Evolutionary conservation across 2,329 filamentous ascomycete genomes (phyloP), one percentile per base, ranked within the genome.

Genomic region (Epichloe festucae): DNA sequence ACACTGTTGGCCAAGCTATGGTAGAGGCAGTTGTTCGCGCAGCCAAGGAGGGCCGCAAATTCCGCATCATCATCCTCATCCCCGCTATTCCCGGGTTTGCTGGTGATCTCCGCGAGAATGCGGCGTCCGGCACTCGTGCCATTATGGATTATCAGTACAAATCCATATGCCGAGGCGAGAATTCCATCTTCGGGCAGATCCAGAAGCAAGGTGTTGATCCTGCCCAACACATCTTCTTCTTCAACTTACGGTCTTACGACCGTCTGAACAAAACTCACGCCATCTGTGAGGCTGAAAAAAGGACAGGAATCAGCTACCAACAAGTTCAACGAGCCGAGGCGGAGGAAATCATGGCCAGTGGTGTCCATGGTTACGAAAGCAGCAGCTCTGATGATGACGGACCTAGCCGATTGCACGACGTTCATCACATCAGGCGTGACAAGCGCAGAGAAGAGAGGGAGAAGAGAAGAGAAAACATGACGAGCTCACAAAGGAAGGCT

Each of bases 91-190:
- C 93, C 7, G 93, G 91, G 0, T 98, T 98, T 60, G 90, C 91
- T 0, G 91, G 91, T 45, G 91, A 97, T 63, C 74, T 98, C 34
- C 76, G 90, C 52, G 82, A 89, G 12, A 82, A 87, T 59, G 89
- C 86, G 19, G 91, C 91, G 0, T 80, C 81, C 1, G 91, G 91
- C 10, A 97, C 91, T 0, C 72, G 89, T 47, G 91, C 90, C 11
- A 98, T 97, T 61, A 97, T 98, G 89, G 90, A 97, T 65, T 97
- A 95, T 63, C 93, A 97, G 65, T 98, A 93, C 74, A 95, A 94
- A 69, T 95, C 89, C 0, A 95, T 98, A 57, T 88, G 85, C 62
- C 84, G 93, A 44, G 93, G 93, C 5, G 85, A 94, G 56, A 76
- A 97, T 63, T 95, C 89, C 4, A 97, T 98, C 49, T 93, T 86